Evolutionary conservation across 352 stramenopile genomes (phyloP).

Genomic region (Lagenidium giganteum): DNA sequence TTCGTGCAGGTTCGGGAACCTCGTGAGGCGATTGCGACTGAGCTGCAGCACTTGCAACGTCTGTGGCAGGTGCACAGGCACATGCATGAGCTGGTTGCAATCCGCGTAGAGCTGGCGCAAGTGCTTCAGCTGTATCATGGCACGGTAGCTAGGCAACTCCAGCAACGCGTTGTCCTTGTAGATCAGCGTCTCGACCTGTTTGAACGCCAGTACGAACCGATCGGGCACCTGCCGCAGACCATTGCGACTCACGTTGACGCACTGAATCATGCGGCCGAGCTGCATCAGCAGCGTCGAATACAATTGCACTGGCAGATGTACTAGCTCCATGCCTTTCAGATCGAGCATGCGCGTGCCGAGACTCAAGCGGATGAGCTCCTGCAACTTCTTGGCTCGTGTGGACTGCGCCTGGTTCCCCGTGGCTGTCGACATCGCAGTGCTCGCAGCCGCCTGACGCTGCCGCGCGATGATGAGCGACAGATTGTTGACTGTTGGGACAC

Average conservation of each 20-base stretch:
- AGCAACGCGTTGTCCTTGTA: conserved; percentile 67
- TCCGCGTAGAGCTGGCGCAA: conserved; percentile 39
- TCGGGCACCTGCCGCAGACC: conserved; percentile 48
- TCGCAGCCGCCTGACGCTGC: conserved; percentile 20
- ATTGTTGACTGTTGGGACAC: conserved; percentile 58
- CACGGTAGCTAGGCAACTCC: conserved; percentile 22
- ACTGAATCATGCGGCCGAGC: conserved; percentile 46
- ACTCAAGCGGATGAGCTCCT: conserved; percentile 32
- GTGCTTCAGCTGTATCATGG: conserved; percentile 22
- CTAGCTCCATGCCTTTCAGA: conserved; percentile 58
- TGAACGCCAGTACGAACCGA: conserved; percentile 47
- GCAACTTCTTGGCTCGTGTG: conserved; percentile 19
- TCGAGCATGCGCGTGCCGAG: conserved; percentile 59
- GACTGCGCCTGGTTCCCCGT: conserved; percentile 8
- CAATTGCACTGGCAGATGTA: conserved; percentile 48
- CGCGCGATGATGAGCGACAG: conserved; percentile 50
- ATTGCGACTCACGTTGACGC: conserved; percentile 68
- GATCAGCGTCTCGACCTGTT: conserved; percentile 37
- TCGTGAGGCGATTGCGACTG: conserved; percentile 48
- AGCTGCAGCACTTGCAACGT: conserved; percentile 28
- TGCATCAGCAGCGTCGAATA: conserved; percentile 64
- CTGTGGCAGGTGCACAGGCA: conserved; percentile 33
- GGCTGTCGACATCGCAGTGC: conserved; percentile 8
- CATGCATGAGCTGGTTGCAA: conserved; percentile 48
- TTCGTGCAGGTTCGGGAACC: conserved; percentile 38